These are phyloP conservation scores for Lentinula edodes DNA, from an alignment of 768 basidiomycete genomes.

Conservation along the genomic window DNA sequence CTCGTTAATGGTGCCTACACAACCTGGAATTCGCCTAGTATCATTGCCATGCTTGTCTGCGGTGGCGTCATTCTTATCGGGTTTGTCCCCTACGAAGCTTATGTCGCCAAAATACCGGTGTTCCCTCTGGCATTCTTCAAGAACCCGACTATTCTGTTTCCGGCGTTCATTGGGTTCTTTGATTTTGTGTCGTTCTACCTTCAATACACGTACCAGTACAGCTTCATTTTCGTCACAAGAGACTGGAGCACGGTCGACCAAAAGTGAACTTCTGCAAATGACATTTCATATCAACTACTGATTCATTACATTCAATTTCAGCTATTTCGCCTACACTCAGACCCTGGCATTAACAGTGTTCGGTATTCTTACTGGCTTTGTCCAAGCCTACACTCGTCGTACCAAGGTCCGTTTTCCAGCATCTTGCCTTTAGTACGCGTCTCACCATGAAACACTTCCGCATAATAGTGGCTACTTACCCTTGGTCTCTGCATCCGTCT, in stretches of 20 bases:
- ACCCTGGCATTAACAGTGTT: conserved; percentile 40
- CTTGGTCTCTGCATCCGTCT: conserved; percentile 40
- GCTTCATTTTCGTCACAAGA: conserved; percentile 32
- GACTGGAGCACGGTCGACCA: conserved; percentile 15
- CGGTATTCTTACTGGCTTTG: conserved; percentile 38
- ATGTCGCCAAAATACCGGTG: conserved; percentile 35
- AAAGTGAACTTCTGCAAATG: conserved; percentile 23
- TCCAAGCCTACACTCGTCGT: conserved; percentile 32
- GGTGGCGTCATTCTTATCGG: conserved; percentile 20
- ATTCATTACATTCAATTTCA: conserved; percentile 18
- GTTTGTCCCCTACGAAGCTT: conserved; percentile 27
- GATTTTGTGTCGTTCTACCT: conserved; percentile 44
- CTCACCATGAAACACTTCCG: not conserved
- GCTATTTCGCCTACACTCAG: conserved; percentile 41
- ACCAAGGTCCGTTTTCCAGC: conserved; percentile 30
- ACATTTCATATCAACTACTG: not conserved
- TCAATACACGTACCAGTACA: conserved; percentile 51
- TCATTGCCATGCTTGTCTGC: conserved; percentile 26
- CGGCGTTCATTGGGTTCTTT: conserved; percentile 43
- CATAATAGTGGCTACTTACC: conserved; percentile 26
- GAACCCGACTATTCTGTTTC: conserved; percentile 40
- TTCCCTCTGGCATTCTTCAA: conserved; percentile 40
- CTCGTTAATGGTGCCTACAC: not conserved
- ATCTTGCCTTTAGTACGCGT: not conserved
- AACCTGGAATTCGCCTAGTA: conserved; percentile 21